A percentile compares a stretch with the other conserved stretches of the same genome.
phyloP scores from a whole-genome alignment of 1,284 basidiomycete species.

The Trametes sp. region DNA sequence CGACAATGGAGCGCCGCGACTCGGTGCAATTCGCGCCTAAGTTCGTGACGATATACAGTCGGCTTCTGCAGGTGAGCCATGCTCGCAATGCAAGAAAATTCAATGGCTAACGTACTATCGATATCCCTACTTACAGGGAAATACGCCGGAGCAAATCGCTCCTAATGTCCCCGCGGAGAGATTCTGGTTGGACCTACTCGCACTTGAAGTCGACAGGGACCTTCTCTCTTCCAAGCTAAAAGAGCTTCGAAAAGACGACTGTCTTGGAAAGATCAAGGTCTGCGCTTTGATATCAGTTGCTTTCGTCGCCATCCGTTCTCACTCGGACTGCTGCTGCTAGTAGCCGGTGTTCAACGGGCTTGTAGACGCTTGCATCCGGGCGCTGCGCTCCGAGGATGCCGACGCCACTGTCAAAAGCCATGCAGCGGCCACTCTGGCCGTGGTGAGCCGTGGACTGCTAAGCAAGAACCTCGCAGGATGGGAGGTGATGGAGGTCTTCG shows the following conservation, averaged over 20 bases:
- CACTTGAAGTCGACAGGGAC: conserved; percentile 55
- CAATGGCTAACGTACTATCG: background rate
- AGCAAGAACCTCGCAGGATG: conserved; percentile 66
- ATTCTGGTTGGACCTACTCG: conserved; percentile 60
- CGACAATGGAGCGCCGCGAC: conserved; percentile 29
- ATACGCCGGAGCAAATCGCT: conserved; percentile 47
- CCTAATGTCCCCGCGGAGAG: conserved; percentile 33
- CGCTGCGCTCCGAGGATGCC: conserved; percentile 44
- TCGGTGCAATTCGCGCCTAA: conserved; percentile 44
- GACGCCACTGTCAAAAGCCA: conserved; percentile 49
- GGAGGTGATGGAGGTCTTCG: conserved; percentile 74
- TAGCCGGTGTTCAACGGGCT: conserved; percentile 61
- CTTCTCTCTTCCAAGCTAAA: conserved; percentile 48
- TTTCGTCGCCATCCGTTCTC: conserved; percentile 1
- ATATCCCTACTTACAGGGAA: conserved; percentile 44
- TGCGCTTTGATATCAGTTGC: conserved; percentile 24
- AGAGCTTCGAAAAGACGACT: conserved; percentile 43
- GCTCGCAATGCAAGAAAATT: background rate
- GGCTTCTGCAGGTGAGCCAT: conserved; percentile 47
- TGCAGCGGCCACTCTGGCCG: conserved; percentile 56
- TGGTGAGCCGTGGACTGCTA: conserved; percentile 55
- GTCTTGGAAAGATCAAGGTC: conserved; percentile 41
- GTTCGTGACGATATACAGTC: conserved; percentile 51
- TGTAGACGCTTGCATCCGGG: conserved; percentile 53
- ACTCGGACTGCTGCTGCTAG: conserved; percentile 37